These are phyloP conservation scores for Wickerhamiella australiensis DNA, from an alignment of 805 yeast species.

Conservation along the genomic window DNA sequence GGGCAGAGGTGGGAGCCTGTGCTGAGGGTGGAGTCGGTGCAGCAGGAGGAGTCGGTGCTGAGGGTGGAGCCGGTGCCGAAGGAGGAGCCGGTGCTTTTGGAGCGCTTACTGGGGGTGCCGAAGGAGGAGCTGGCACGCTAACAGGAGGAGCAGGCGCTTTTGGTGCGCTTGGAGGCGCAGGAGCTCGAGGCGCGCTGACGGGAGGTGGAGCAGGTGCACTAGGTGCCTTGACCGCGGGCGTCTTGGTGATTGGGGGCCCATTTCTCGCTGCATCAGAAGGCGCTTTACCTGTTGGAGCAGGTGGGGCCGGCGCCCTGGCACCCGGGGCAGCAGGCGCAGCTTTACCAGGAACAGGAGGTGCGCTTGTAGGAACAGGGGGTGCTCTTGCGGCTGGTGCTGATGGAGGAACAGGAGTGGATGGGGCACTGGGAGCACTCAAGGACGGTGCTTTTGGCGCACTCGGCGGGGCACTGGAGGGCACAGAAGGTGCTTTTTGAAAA, in stretches of 20 bases:
- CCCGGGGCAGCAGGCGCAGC: conserved; percentile 8
- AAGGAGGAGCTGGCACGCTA: conserved; percentile 17
- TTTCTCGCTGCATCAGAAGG: conserved; percentile 21
- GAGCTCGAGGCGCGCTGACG: no score
- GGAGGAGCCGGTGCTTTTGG: conserved; percentile 16
- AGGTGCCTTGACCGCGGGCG: conserved; percentile 18
- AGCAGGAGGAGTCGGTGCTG: neutral
- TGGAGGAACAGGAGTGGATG: conserved; percentile 18
- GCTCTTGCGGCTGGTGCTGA: conserved; percentile 28
- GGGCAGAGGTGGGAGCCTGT: neutral
- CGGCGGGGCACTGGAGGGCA: conserved; percentile 7
- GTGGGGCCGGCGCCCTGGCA: conserved; percentile 13
- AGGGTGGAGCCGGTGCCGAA: conserved; percentile 13
- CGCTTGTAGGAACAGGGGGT: conserved; percentile 14
- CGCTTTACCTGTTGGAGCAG: conserved; percentile 21
- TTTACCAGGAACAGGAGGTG: conserved; percentile 4
- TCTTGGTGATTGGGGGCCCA: conserved; percentile 20
- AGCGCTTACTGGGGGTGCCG: conserved; percentile 15
- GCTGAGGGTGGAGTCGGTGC: conserved; percentile 7
- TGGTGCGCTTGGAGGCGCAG: conserved; percentile 15
- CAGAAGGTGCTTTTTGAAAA: conserved; percentile 11
- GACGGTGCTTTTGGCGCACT: conserved; percentile 10
- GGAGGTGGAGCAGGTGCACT: conserved; percentile 14
- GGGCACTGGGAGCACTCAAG: conserved; percentile 12
- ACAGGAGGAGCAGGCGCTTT: conserved; percentile 19